Percentiles rank a stretch among this genome's conserved stretches.
Evolutionary conservation across 116 monocot species (phyloP).

Genomic region (Thalassia testudinum): DNA sequence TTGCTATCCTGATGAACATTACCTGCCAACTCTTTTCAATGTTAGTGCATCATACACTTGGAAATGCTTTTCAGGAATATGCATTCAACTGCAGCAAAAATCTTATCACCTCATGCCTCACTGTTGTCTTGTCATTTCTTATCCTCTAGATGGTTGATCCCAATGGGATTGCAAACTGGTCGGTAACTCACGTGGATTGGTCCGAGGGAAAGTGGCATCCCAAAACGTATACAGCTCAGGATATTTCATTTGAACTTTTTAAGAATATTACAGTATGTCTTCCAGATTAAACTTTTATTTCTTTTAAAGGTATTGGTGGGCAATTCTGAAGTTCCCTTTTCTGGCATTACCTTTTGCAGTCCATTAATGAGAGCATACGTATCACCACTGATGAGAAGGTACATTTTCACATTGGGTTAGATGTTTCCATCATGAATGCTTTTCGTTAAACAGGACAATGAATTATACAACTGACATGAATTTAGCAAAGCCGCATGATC

Average conservation of each 20-base stretch:
- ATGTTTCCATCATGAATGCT: too few species aligned
- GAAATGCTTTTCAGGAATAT: too few species aligned
- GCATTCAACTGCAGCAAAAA: too few species aligned
- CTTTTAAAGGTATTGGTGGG: background rate
- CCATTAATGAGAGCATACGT: background rate
- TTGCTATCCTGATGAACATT: background rate
- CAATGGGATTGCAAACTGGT: slow-evolving; percentile 61
- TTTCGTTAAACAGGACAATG: too few species aligned
- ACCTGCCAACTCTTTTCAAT: background rate
- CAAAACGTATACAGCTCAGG: slow-evolving; percentile 31
- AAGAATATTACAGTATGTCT: background rate
- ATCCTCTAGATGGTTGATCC: slow-evolving; percentile 33
- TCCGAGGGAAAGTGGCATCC: slow-evolving; percentile 82
- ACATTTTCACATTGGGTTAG: too few species aligned
- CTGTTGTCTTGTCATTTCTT: background rate
- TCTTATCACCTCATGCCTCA: too few species aligned
- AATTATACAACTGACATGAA: too few species aligned
- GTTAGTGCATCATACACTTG: background rate
- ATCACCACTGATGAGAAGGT: background rate
- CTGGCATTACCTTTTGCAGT: background rate
- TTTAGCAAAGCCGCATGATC: too few species aligned
- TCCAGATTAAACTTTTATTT: background rate
- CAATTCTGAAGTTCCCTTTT: background rate
- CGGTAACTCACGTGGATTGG: slow-evolving; percentile 71
- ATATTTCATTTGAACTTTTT: slow-evolving; percentile 8